Evolutionary conservation across 192 early-diverging fungal species (phyloP).

Genomic region (Rhizophagus clarus): DNA sequence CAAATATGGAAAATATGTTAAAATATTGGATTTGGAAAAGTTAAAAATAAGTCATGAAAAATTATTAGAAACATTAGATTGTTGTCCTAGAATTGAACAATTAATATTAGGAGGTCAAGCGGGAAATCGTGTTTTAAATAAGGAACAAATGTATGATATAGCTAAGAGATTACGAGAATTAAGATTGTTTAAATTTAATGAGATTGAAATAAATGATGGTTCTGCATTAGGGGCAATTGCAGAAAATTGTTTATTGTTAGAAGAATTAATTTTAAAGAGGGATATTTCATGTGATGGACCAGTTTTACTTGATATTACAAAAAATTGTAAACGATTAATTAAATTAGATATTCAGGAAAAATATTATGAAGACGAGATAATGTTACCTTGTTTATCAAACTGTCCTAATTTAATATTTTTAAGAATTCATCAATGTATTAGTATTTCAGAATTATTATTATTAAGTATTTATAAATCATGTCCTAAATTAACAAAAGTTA

Average conservation of each 20-base stretch:
- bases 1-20: constrained; percentile 17
- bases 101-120: not conserved
- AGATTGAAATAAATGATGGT: not conserved
- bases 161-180: constrained; percentile 3
- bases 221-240: not conserved
- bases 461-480: constrained; percentile 15
- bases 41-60: not conserved
- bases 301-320: constrained; percentile 5
- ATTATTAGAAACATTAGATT: constrained; percentile 13
- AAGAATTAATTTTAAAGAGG: constrained; percentile 26
- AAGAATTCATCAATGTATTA: constrained; percentile 22
- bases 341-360: constrained; percentile 7
- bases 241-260: constrained; percentile 10
- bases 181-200: constrained; percentile 13
- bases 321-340: constrained; percentile 10
- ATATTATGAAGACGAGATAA: constrained; percentile 12
- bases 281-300: constrained; percentile 8
- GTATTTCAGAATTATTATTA: not conserved
- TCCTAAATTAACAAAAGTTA: not conserved
- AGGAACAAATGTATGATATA: not conserved
- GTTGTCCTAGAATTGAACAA: constrained; percentile 17
- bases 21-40: constrained; percentile 20
- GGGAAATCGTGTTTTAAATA: not conserved
- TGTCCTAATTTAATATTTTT: constrained; percentile 12
- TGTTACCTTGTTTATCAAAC: not conserved